Conservation (phyloP, 441 rosid genomes). For the Viola pubescens region DNA sequence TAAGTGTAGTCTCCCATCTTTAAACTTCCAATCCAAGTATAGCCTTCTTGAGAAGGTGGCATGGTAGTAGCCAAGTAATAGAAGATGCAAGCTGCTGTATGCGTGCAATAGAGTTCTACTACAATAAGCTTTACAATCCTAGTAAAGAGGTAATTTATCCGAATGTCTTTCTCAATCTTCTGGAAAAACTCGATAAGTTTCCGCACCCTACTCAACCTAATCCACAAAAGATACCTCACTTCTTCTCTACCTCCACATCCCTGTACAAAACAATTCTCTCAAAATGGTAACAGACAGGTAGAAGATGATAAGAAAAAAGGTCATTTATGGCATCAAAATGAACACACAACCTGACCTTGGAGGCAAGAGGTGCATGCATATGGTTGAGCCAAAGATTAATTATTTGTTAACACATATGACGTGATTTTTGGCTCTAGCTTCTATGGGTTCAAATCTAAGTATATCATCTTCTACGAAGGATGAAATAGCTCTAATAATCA, state of each 20-base stretch:
- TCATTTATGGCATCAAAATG: not conserved
- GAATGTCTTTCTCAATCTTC: constrained; percentile 67
- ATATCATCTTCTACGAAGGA: not conserved
- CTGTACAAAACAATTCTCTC: constrained; percentile 25
- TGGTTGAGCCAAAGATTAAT: not conserved
- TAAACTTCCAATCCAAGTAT: constrained; percentile 97
- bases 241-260: constrained; percentile 55
- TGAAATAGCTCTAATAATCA: too few relatives aligned
- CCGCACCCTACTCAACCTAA: constrained; percentile 63
- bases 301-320: not conserved
- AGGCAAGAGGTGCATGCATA: too few relatives aligned
- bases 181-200: constrained; percentile 55
- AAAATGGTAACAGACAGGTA: not conserved
- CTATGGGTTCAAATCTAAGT: not conserved
- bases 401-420: not conserved
- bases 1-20: constrained; percentile 81
- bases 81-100: constrained; percentile 94
- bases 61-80: constrained; percentile 87
- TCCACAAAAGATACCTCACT: constrained; percentile 82
- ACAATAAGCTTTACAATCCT: constrained; percentile 75
- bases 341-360: not conserved
- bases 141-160: constrained; percentile 78
- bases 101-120: constrained; percentile 89
- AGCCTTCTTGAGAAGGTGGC: constrained; percentile 59
- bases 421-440: not conserved